These are phyloP conservation scores for Strigomonas culicis DNA, from an alignment of 208 protist genomes.

Conservation along the genomic window DNA sequence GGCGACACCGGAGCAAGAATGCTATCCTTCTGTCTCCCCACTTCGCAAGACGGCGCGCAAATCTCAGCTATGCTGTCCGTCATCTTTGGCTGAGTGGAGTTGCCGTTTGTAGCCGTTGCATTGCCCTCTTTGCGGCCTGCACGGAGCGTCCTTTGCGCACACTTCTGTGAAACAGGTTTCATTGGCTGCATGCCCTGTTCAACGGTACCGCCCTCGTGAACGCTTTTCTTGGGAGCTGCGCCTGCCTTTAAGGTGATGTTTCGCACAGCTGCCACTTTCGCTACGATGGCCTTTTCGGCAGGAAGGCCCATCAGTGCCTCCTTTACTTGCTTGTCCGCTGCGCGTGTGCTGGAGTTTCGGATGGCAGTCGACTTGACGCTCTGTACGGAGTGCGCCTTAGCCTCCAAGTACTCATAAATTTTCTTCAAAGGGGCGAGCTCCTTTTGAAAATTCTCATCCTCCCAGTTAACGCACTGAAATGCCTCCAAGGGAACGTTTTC, in stretches of 20 bases:
- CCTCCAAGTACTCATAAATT: conserved; percentile 54
- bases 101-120: not conserved
- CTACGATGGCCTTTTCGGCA: conserved; percentile 25
- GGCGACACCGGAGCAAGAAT: conserved; percentile 8
- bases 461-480: conserved; percentile 47
- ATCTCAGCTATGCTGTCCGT: conserved; percentile 16
- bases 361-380: conserved; percentile 11
- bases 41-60: conserved; percentile 22
- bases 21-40: conserved; percentile 25
- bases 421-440: conserved; percentile 29
- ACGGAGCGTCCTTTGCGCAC: not conserved
- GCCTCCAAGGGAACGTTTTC: conserved; percentile 28
- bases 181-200: no score
- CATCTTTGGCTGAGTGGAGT: not conserved
- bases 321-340: conserved; percentile 30
- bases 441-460: conserved; percentile 39
- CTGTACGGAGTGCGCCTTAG: conserved; percentile 34
- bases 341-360: not conserved
- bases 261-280: conserved; percentile 13
- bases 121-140: no score
- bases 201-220: no score
- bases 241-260: conserved; percentile 3
- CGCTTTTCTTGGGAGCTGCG: no score
- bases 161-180: not conserved
- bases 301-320: conserved; percentile 36